Base-by-base conservation (phyloP, 2,329 filamentous ascomycete genomes). In the Ophiostoma pallidulum region DNA sequence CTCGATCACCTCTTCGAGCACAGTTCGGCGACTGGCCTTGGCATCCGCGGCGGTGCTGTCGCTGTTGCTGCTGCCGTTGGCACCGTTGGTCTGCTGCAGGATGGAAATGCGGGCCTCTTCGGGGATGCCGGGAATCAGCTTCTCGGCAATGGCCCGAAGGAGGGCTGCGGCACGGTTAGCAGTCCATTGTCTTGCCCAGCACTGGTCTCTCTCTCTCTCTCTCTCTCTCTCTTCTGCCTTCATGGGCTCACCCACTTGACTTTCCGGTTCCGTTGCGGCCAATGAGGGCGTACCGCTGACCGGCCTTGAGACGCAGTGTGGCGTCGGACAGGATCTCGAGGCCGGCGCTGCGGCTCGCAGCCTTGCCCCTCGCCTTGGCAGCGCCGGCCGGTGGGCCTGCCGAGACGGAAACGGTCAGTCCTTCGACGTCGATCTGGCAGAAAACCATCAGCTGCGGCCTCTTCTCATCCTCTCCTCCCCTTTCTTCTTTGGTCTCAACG, bases 231-330 rank as follows among this genome's bases (percentile, higher is more conserved):
- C n/a, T n/a, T n/a, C n/a, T n/a, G n/a, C n/a, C n/a, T 19, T 13
- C 28, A 13, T 4, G 4, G 7, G 6, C 2, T 14, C 19, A 45
- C 73, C 62, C 64, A 83, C 80, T 91, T 4, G 85, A 90, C 60
- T 94, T 94, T 6, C 87, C 88, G 2, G 81, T 84, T 1, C 87
- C 87, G 64, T 94, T 94, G 7, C 85, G 74, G 0, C 87, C 88
- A 18, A 91, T 71, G 2, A 94, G 69, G 0, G 86, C 86, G 69
- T 94, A 94, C 51, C 84, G 74, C 39, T 80, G 72, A 0, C 84
- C 82, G 42, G 80, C 77, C 54, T 91, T 86, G 3, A 94, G 66
- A 20, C 80, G 77, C 31, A 94, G 65, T 48, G 80, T 80, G 1
- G 83, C 84, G 60, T 84, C 78, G 9, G 70, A 70, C 3, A 94